These are phyloP conservation scores for Globisporangium middletonii DNA, from an alignment of 352 stramenopile genomes.

Conservation along the genomic window DNA sequence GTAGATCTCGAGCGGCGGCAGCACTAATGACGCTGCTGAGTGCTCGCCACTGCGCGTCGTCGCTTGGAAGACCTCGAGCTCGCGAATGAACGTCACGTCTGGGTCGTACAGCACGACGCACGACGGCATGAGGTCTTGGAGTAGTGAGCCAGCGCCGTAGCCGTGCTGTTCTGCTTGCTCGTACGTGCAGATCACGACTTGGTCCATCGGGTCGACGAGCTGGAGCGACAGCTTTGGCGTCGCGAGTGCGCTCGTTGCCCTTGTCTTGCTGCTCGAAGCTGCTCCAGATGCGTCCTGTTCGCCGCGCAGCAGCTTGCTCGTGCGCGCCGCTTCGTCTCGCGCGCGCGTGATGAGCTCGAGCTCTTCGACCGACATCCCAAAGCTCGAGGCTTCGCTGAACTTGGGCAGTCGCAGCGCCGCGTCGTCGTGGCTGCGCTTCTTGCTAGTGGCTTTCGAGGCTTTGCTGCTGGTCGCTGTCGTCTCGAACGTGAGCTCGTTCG, in stretches of 20 bases:
- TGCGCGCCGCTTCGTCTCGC: constrained; percentile 13
- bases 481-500: constrained; percentile 38
- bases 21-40: not conserved
- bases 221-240: constrained; percentile 39
- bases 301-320: constrained; percentile 14
- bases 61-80: constrained; percentile 93
- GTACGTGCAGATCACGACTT: constrained; percentile 76
- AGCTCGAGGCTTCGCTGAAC: constrained; percentile 53
- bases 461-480: constrained; percentile 7
- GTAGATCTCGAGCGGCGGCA: constrained; percentile 79
- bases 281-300: not conserved
- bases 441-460: constrained; percentile 3
- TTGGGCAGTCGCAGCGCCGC: not conserved
- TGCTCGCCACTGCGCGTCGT: constrained; percentile 14
- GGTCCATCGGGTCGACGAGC: constrained; percentile 37
- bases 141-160: constrained; percentile 51
- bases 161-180: constrained; percentile 62
- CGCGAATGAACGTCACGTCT: constrained; percentile 92
- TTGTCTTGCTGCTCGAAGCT: not conserved
- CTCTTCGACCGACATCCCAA: constrained; percentile 66
- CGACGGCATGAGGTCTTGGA: constrained; percentile 88
- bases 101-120: constrained; percentile 95
- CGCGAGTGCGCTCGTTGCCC: not conserved
- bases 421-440: constrained; percentile 16
- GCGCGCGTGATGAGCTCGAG: constrained; percentile 36